Evolutionary conservation across 805 yeast genomes (phyloP), one percentile per base, ranked within the genome.

Genomic region (Millerozyma acaciae): DNA sequence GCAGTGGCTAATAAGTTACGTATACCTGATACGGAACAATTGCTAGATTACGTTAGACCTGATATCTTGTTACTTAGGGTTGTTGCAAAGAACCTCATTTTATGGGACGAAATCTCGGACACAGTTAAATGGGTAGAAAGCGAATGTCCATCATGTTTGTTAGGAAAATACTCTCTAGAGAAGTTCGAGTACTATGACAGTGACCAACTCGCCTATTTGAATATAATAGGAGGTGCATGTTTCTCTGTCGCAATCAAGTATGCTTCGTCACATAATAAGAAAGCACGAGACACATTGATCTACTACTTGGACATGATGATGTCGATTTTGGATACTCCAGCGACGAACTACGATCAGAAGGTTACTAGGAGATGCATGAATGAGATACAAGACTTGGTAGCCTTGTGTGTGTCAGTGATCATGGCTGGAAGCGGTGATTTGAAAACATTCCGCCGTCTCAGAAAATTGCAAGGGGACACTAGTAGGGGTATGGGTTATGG

Each of bases 381-480:
- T 14, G 72, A 70, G 21, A 63, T 80, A 20, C 76, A 79, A 30
- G 78, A 78, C 41, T 62, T 81, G 1, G 44, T 87, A 9, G 70
- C 80, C 1, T 54, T 90, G 4, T 73, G 93, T 6, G 55, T 75
- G 5, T 74, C 96, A 0, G 65, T 86, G 17, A 70, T 88, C 0
- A 84, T 87, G 84, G 89, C 95, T 2, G 96, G 96, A 1, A 76
- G 88, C 10, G 97, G 98, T 1, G 96, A 93, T 52, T 57, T 89
- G 34, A 84, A 78, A 27, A 75, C 80, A 0, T 73, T 93, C 43
- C 70, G 89, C 45, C 68, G 96, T 33, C 62, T 86, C 26, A 68
- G 95, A 38, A 70, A 73, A 16, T 59, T 86, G 20, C 88, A 84
- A 51, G 84, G 82, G 14, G 66, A 71, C 8, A 70, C 75, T 0